Evolutionary conservation across 129 eudicot species (phyloP), one percentile per base, ranked within the genome.

Genomic region (Calendula officinalis): DNA sequence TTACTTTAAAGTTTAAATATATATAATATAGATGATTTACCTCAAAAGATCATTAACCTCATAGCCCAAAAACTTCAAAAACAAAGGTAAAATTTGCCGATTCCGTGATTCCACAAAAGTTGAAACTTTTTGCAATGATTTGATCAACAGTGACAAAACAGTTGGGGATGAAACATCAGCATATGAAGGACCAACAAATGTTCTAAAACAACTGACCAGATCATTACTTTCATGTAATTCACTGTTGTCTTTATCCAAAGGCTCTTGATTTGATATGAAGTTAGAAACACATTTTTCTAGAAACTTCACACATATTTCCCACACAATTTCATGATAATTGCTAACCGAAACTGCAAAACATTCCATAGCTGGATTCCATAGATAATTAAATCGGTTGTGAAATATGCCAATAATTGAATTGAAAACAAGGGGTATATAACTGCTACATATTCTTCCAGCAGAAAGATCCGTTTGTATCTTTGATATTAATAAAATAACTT

Each of bases 361-460:
- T 48, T 92, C 95, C 59, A 73, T 47, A 34, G 98, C 91, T 42
- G 98, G 88, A 70, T 64, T 73, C 88, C 95, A 88, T 45, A 92
- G 40, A 72, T 70, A 55, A 75, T 72, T 83, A 69, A 85, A 92
- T 55, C 83, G 89, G 77, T 92, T 92, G 66, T 88, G 80, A 32
- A 81, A 69, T 58, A 92, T 64, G 55, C 98, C 98, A 62, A 92
- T 45, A 51, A 81, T 71, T 58, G 96, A 84, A 77, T 75, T 66
- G 55, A 85, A 68, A 52, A 77, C 80, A 72, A 76, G 66, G 41
- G 87, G 85, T 2, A 85, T 49, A 69, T 92, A 79, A 27, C 70
- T 54, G 15, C 51, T 75, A 36, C 78, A 43, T 66, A 84, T 68
- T 74, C 85, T 81, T 56, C 59, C 70, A 54, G 82, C 75, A 39